Evolutionary conservation across 345 rosid species (phyloP).

Genomic region (Arabis hirsuta): DNA sequence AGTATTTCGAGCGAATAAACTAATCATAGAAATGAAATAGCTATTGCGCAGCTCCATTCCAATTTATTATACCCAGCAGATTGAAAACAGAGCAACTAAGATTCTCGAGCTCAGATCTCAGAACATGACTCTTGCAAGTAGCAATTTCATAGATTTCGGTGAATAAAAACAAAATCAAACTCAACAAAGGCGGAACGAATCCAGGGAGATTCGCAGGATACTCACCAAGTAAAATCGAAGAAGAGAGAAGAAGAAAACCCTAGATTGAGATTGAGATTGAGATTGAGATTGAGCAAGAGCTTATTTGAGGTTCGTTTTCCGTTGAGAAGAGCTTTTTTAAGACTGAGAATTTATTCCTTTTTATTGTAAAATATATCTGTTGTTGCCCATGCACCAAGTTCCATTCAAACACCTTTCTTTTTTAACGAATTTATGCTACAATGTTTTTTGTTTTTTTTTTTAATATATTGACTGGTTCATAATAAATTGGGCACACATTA

Average conservation of each 20-base stretch:
- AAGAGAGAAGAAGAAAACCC: constrained; percentile 11
- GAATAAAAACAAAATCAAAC: neutral
- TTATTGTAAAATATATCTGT: constrained; percentile 19
- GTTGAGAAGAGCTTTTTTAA: constrained; percentile 5
- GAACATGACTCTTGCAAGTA: constrained; percentile 26
- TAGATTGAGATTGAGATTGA: constrained; percentile 13
- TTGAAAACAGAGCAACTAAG: constrained; percentile 2
- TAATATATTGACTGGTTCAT: constrained; percentile 16
- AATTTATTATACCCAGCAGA: neutral
- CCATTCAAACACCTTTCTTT: constrained; percentile 33
- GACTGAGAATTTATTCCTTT: constrained; percentile 27
- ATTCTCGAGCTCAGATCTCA: constrained; percentile 26
- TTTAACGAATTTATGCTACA: constrained; percentile 35
- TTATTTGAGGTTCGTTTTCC: neutral
- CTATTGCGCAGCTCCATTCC: neutral
- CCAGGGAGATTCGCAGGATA: neutral
- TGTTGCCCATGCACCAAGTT: constrained; percentile 41
- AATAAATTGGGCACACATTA: neutral
- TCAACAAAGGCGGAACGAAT: neutral
- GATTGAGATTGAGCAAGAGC: constrained; percentile 15
- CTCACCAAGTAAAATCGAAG: constrained; percentile 22
- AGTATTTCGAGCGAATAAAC: constrained; percentile 8
- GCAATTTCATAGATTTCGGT: neutral
- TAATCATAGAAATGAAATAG: neutral
- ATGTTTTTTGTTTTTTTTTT: constrained; percentile 25